Base-by-base conservation (phyloP, 2,329 filamentous ascomycete genomes). In the Monascus ruber region DNA sequence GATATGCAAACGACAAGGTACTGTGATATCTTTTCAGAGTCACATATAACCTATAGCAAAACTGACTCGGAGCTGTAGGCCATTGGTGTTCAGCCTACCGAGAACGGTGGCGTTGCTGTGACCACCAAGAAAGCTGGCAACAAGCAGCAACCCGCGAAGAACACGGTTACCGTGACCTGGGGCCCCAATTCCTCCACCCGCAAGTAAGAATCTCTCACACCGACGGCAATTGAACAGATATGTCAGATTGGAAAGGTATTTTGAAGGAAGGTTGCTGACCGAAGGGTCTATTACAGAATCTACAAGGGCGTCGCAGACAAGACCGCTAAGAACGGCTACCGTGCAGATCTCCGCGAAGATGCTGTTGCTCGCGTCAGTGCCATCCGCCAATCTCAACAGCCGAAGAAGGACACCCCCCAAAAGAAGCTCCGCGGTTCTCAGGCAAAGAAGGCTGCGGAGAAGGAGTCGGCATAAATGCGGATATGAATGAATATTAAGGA, bases 1-100 rank as follows among this genome's bases (percentile, higher is more conserved):
- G 91, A 62, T 93, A 87, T 70, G 79, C 85, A 69, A 94, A 94
- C 75, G 77, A 81, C 66, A 91, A 94, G 84, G 86, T 91, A 17
- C 17, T 3, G 17, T 3, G 17, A 83, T 57, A 48, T 31, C 6
- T 24, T 31, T 40, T 24, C 26, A 24, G 7, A 9, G 26, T 25
- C 33, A 35, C 7, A n/a, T 26, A 28, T 26, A 33, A 24, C 26
- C 8, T 37, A 17, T 9, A 28, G 33, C 31, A 39, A 24, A 28
- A 37, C 42, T 43, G 40, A 44, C 39, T 24, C 10, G 9, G 35
- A 46, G 37, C 53, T 42, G 43, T 53, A 89, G 86, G 88, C 91
- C 56, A 72, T 96, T 61, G 86, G 88, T 63, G 71, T 98, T 61
- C 69, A 78, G 59, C 63, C 80, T 57, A 74, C 68, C 55, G 78